Evolutionary conservation across 345 rosid species (phyloP), one percentile per base, ranked within the genome.

Genomic region (Murraya koenigii): DNA sequence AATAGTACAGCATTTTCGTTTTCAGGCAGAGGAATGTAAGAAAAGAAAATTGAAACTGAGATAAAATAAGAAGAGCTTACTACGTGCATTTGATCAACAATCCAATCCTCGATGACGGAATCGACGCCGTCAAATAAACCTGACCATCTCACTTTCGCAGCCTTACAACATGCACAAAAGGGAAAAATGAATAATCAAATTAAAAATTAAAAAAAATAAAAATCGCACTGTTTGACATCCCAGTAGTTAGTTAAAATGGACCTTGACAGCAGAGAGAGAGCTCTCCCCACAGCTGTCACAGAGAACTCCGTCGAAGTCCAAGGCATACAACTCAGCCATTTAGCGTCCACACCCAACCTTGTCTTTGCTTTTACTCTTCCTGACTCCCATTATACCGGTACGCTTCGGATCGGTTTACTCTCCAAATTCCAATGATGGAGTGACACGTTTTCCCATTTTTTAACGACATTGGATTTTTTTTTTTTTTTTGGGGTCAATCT

Each of bases 211-310:
- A 64, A 17, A 11, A 32, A 64, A 30, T 2, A 44, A 41, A 44
- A 3, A 44, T 41, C 49, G 17, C 49, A 1, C 49, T 4, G 17
- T 15, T 17, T 44, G 49, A 44, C 13, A 44, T 44, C 49, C 47
- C 49, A 44, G 17, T 44, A 13, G 5, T 44, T 44, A 13, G n/a
- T n/a, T n/a, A n/a, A n/a, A 44, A 11, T 13, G 11, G 32, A 90
- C 99, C 98, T 93, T 95, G 80, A 95, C 91, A 69, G 97, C 98
- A 59, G 99, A 95, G 66, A 93, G 88, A 36, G 99, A 90, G 88
- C 97, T 95, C 80, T 93, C 99, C 32, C 98, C 98, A 64, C 98
- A 95, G 76, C 97, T 92, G 78, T 93, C 97, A 75, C 98, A 95
- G 79, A 95, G 84, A 81, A 95, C 94, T 78, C 99, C 98, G 62